Conservation (phyloP, 768 basidiomycete genomes). For the Tylopilus balloui region DNA sequence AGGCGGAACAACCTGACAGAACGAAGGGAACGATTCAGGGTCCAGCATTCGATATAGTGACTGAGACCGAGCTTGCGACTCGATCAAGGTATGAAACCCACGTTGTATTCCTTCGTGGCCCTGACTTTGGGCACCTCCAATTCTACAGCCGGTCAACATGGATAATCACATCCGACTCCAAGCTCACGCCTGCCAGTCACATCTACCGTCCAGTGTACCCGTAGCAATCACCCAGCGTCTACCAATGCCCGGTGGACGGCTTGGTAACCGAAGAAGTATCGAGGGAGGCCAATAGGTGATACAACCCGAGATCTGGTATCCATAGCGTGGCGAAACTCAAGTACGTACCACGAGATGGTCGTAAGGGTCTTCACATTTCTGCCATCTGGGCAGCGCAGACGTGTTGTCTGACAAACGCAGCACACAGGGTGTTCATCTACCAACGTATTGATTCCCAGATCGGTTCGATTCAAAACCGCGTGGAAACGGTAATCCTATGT, state of each 20-base stretch:
- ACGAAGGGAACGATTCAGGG: no score
- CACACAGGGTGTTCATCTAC: neutral
- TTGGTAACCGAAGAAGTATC: conserved; percentile 6
- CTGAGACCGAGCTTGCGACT: no score
- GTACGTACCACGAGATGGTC: neutral
- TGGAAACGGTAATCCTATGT: neutral
- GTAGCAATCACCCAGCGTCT: neutral
- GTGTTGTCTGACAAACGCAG: conserved; percentile 3
- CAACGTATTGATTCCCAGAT: neutral
- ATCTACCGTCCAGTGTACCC: neutral
- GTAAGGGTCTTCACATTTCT: neutral
- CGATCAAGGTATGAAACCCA: neutral
- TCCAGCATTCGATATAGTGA: no score
- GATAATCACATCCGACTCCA: neutral
- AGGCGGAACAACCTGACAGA: no score
- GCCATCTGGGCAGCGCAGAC: neutral
- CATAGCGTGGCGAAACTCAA: neutral
- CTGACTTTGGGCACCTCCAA: neutral
- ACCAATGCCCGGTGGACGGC: conserved; percentile 6
- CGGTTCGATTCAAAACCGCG: neutral
- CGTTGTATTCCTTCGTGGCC: neutral
- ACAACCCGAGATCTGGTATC: neutral
- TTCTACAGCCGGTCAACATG: neutral
- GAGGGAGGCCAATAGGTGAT: neutral
- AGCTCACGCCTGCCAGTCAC: neutral